Percentiles rank a stretch among this genome's conserved stretches.
These are phyloP conservation scores for Hansenula sp. DNA, from an alignment of 1,139 yeast genomes.

Conservation along the genomic window DNA sequence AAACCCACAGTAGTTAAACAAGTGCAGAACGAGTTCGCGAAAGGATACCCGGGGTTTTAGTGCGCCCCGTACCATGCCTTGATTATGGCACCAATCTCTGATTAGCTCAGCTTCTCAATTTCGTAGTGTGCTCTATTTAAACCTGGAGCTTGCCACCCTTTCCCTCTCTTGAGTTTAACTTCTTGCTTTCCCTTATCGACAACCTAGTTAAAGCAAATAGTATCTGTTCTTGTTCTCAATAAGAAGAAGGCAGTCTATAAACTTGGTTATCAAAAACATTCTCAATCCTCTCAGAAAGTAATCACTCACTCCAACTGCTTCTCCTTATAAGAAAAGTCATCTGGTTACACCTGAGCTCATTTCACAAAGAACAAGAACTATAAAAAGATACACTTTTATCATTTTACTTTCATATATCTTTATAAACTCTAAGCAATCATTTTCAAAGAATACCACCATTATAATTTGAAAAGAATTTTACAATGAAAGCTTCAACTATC, in stretches of 20 bases:
- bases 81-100: background rate
- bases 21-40: too few relatives aligned
- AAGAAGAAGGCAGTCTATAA: background rate
- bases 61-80: too few relatives aligned
- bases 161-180: background rate
- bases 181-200: background rate
- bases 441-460: background rate
- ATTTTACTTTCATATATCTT: too few relatives aligned
- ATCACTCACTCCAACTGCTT: background rate
- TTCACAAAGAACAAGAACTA: background rate
- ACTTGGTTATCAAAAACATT: background rate
- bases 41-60: too few relatives aligned
- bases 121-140: conserved; percentile 1
- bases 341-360: too few relatives aligned
- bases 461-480: background rate
- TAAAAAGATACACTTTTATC: background rate
- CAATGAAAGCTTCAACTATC: conserved; percentile 30
- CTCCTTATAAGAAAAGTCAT: background rate
- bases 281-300: background rate
- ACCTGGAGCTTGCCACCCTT: conserved; percentile 2
- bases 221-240: background rate
- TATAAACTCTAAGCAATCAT: background rate
- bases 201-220: background rate
- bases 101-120: background rate
- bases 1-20: too few relatives aligned